Conservation (phyloP, 768 basidiomycete species). For the Goffeauzyma gilvescens region DNA sequence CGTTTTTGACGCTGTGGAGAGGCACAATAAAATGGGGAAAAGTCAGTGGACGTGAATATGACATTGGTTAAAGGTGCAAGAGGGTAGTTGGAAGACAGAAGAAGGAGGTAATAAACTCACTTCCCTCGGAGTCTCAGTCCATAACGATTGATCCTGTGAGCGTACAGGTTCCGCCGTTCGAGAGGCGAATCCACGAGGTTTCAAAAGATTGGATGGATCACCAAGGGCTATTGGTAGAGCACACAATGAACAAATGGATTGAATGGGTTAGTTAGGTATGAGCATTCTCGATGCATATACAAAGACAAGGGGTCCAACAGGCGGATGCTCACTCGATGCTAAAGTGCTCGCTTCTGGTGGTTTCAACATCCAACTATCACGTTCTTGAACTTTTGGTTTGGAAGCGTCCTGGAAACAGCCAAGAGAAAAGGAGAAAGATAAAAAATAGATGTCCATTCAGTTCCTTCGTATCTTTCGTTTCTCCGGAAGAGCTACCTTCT, state of each 20-base stretch:
- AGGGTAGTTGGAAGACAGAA: background rate
- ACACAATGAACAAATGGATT: background rate
- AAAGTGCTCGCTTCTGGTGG: conserved; percentile 69
- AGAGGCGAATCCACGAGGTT: conserved; percentile 55
- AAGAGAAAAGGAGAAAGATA: background rate
- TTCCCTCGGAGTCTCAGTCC: conserved; percentile 95
- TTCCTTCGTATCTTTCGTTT: no score
- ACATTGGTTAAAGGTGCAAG: background rate
- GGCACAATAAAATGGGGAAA: background rate
- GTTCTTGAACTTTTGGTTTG: conserved; percentile 56
- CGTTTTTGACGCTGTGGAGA: conserved; percentile 47
- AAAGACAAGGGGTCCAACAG: background rate
- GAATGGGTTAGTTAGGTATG: background rate
- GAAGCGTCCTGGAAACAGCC: conserved; percentile 42
- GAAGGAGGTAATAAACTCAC: no score
- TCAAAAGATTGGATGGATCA: conserved; percentile 48
- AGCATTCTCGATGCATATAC: conserved; percentile 25
- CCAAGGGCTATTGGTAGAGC: background rate
- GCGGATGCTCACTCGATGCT: conserved; percentile 44
- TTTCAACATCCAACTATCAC: conserved; percentile 97
- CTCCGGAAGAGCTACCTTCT: background rate
- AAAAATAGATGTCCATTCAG: no score
- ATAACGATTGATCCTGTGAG: conserved; percentile 46
- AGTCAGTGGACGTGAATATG: background rate
- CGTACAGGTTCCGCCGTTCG: conserved; percentile 32